Base-by-base conservation (phyloP, 331 rosid genomes). In the Acacia concinna region DNA sequence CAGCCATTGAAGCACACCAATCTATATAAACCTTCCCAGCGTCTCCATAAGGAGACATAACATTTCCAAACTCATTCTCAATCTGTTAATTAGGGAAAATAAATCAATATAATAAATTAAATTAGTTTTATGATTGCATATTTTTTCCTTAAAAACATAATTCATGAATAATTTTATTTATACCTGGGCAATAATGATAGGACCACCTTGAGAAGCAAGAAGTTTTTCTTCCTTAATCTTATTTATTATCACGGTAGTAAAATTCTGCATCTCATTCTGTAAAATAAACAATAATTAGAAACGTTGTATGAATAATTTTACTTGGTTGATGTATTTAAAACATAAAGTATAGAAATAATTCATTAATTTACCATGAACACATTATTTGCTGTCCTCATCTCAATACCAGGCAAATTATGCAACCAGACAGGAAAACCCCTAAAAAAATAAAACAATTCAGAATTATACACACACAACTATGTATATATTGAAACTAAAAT, bases 391-490 rank as follows among this genome's bases (percentile, higher is more conserved):
- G 40, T 62, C 68, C 68, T 28, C 20, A 62, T 62, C 23, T 62
- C 40, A 62, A 62, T 8, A 30, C 68, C 68, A 30, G 68, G 68
- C 68, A 62, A 28, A 62, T 62, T 62, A 30, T 62, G 68, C 68
- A 62, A 30, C 40, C 68, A 62, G 21, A 62, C 40, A 30, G 68
- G 68, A 4, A 30, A 28, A 15, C 68, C 68, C n/a, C 68, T 62
- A 1, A 13, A 14, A 62, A 30, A 5, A 62, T 15, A 30, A 62
- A 30, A 30, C 9, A 28, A 59, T 30, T 4, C 2, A 14, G 10
- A 56, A 56, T 52, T 52, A 52, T 20, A 21, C 0, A 5, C 51
- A 46, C 51, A 43, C 47, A 4, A 1, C 13, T 8, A 18, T 49
- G 2, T 49, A 51, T 51, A 52, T 8, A 52, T 6, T 23, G 11